These are phyloP conservation scores for carrot (Daucus carota) DNA, from an alignment of 129 eudicot genomes.

Conservation along the genomic window DNA sequence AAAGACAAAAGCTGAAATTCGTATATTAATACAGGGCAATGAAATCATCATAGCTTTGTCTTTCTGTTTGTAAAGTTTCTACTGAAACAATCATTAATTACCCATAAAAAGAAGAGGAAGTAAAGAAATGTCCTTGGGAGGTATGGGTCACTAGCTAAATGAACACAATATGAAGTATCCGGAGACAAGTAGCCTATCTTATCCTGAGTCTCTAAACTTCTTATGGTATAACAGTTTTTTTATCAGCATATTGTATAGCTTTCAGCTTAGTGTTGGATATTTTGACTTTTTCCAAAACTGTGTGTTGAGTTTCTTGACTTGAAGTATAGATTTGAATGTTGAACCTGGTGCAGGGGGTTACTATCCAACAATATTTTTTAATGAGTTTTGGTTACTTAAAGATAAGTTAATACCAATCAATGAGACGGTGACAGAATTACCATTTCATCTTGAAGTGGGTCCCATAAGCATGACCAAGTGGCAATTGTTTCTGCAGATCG, in stretches of 20 bases:
- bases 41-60: not conserved
- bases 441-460: conserved; percentile 78
- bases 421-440: conserved; percentile 73
- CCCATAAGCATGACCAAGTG: conserved; percentile 99
- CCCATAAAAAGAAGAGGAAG: not conserved
- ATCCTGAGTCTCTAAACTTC: not conserved
- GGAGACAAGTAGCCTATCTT: not conserved
- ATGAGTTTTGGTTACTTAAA: conserved; percentile 94
- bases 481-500: conserved; percentile 89
- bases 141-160: not conserved
- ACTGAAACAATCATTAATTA: not conserved
- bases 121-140: not conserved
- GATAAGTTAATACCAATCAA: conserved; percentile 72
- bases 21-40: not conserved
- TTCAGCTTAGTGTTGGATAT: not conserved
- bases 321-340: conserved; percentile 59
- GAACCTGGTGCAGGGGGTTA: conserved; percentile 77
- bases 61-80: not conserved
- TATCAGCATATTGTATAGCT: not conserved
- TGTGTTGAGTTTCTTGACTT: conserved; percentile 30
- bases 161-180: not conserved
- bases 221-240: not conserved
- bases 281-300: not conserved
- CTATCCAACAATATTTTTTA: conserved; percentile 77
- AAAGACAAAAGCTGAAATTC: not conserved